Evolutionary conservation across 2,329 filamentous ascomycete genomes (phyloP), one percentile per base, ranked within the genome.

Genomic region (Botrytis medusae): DNA sequence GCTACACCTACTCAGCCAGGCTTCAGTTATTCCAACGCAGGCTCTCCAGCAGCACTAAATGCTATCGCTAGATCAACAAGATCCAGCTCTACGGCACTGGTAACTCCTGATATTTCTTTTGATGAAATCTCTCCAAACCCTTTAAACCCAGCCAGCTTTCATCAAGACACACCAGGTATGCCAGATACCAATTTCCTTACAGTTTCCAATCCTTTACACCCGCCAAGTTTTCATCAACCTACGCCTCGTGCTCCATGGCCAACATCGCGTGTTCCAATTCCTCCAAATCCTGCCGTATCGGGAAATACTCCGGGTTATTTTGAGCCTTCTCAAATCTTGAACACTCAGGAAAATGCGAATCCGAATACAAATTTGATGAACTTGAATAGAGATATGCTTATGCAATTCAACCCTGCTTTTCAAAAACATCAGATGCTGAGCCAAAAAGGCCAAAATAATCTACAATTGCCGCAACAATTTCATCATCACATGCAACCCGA

Each of bases 171-270:
- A 40, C 64, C 25, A 22, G 12, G 46, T 20, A 46, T 22, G 20
- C 5, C 44, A 29, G 46, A 68, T 57, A 14, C 34, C 2, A 25
- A 48, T 42, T 18, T 57, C 18, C 14, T 68, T 14, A 5, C 37
- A 32, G 3, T n/a, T 10, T n/a, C n/a, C 1, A 68, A 54, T n/a
- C 37, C 48, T 68, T 20, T 57, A 12, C 48, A 68, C 9, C 48
- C 65, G 5, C 16, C 34, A 4, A 68, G 65, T n/a, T 68, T 68
- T 42, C 65, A 68, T 29, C 48, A 57, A 20, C 65, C 65, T 42
- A 68, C 65, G 2, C 48, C 65, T 57, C 65, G 65, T 14, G 64
- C 34, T 22, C 9, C 10, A 40, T 68, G 65, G 65, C 65, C 48
- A 16, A 68, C 48, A 22, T 68, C n/a, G 16, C 65, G 25, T 16